phyloP scores from a whole-genome alignment of 192 early-diverging fungal species.

The Umbelopsis ramanniana region DNA sequence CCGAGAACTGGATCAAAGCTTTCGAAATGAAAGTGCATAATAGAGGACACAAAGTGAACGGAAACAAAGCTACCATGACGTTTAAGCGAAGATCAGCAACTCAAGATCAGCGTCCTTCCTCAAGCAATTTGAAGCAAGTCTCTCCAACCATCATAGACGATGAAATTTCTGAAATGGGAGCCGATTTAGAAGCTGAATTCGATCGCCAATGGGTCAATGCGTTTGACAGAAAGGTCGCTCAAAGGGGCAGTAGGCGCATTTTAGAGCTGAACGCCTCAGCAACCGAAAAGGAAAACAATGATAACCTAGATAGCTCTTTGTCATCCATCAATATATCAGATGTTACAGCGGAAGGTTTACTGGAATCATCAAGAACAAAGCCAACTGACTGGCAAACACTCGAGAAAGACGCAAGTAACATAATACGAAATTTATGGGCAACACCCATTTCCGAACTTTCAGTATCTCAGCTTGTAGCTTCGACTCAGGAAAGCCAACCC shows the following conservation, averaged over 20 bases:
- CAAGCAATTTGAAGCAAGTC: not conserved
- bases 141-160: not conserved
- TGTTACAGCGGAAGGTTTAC: not conserved
- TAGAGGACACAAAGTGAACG: not conserved
- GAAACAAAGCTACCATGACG: conserved; percentile 14
- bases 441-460: not conserved
- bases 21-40: conserved; percentile 16
- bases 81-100: not conserved
- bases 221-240: conserved; percentile 35
- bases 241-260: conserved; percentile 18
- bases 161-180: not conserved
- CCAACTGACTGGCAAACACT: not conserved
- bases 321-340: not conserved
- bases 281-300: not conserved
- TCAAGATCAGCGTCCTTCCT: not conserved
- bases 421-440: not conserved
- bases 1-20: conserved; percentile 10
- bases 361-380: not conserved
- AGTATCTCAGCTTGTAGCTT: not conserved
- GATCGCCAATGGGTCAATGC: conserved; percentile 36
- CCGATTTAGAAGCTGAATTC: conserved; percentile 13
- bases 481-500: not conserved
- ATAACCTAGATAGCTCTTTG: too few species aligned
- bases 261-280: not conserved
- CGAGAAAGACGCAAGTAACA: not conserved